Base-by-base conservation (phyloP, 441 rosid genomes). In the Eutrema salsugineum region DNA sequence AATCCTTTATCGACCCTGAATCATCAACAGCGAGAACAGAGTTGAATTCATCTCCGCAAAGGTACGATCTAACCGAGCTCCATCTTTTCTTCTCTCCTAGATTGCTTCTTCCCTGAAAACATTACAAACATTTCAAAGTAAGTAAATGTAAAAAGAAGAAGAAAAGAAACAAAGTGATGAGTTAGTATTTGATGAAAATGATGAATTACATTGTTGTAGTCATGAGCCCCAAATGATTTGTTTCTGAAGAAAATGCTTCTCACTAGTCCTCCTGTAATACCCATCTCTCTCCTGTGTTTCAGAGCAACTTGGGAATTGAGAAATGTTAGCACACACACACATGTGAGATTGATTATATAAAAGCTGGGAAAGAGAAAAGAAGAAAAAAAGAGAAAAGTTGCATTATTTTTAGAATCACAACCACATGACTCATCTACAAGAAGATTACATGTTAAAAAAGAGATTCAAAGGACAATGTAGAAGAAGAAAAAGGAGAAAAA, bases 21-120 rank as follows among this genome's bases (percentile, higher is more conserved):
- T 89, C 97, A 65, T 86, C 80, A 72, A 89, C 94, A 5, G 91
- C 97, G 5, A 76, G 79, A 30, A 89, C 88, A 24, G 94, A 92
- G 72, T 90, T 79, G 57, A 86, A 81, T 71, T 92, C 91, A 19
- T 87, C 84, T 14, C 94, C 89, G 2, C 96, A 90, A 43, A 87
- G 82, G 77, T 85, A 85, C 11, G 86, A 83, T 84, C 87, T 81
- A 42, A 92, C 89, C 0, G 78, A 68, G 78, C 80, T 77, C 98
- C 93, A 84, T 53, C 82, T 73, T 71, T 65, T 84, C 83, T 78
- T 90, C 44, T 89, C 92, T 38, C 63, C 76, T 42, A 54, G 48
- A 33, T 70, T 66, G 32, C 80, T 72, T 72, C 85, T 85, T 63
- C 71, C 88, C 95, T 87, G 84, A 72, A 60, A 77, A 49, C 50